phyloP scores from a whole-genome alignment of 805 yeast species.

The Babjeviella inositovora region DNA sequence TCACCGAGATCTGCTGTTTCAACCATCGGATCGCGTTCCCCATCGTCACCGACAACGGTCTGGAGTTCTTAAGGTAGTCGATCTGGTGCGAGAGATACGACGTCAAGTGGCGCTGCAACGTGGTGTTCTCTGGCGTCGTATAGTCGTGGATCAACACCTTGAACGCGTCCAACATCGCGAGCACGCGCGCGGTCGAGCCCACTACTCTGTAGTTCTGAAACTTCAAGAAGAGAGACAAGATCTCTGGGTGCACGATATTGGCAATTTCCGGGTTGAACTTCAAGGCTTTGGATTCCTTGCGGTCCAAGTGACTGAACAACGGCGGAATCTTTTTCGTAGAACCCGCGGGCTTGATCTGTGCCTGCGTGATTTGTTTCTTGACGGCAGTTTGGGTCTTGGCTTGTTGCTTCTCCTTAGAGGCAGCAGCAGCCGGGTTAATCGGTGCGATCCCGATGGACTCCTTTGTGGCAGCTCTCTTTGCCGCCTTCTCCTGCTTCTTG shows the following conservation, averaged over 20 bases:
- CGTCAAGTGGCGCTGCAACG: constrained; percentile 77
- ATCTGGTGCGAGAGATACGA: constrained; percentile 83
- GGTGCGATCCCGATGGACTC: constrained; percentile 42
- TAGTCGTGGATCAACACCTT: constrained; percentile 68
- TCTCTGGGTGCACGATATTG: constrained; percentile 74
- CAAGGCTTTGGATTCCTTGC: constrained; percentile 59
- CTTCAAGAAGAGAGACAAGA: constrained; percentile 62
- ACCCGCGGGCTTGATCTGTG: constrained; percentile 24
- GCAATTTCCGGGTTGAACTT: constrained; percentile 38
- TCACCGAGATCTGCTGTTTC: constrained; percentile 78
- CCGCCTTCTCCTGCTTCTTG: constrained; percentile 83
- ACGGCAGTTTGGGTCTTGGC: constrained; percentile 30
- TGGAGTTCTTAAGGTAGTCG: constrained; percentile 76
- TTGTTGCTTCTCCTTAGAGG: constrained; percentile 14
- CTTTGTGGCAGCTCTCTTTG: constrained; percentile 80
- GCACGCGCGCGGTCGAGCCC: constrained; percentile 79
- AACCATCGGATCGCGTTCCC: constrained; percentile 97
- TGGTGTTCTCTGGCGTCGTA: constrained; percentile 70
- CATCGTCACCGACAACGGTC: constrained; percentile 89
- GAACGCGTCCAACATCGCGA: constrained; percentile 74
- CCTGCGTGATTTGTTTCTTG: constrained; percentile 36
- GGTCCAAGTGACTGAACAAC: constrained; percentile 65
- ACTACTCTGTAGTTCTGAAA: constrained; percentile 74
- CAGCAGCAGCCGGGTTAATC: constrained; percentile 2
- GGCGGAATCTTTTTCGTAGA: constrained; percentile 38